A percentile compares a stretch with the other conserved stretches of the same genome.
phyloP scores from a whole-genome alignment of 805 yeast genomes.

The Metschnikowia baotianmanensis region DNA sequence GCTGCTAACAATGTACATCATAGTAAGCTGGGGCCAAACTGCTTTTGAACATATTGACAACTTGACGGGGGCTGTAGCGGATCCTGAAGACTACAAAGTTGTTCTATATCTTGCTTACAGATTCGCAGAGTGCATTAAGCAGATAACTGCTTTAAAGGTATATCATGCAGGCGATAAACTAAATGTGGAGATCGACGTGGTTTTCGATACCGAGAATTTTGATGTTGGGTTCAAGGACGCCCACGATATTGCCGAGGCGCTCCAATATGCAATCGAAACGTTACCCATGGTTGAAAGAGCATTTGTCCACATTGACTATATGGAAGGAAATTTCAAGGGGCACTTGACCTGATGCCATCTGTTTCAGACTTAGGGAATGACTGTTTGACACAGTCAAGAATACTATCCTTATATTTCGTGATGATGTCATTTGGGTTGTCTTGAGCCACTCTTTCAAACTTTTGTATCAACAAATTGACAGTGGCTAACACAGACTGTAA shows the following conservation, averaged over 20 bases:
- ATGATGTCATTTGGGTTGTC: slow-evolving; percentile 30
- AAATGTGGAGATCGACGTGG: slow-evolving; percentile 74
- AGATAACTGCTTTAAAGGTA: slow-evolving; percentile 63
- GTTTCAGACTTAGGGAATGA: slow-evolving; percentile 9
- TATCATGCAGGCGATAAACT: slow-evolving; percentile 78
- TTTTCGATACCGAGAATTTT: slow-evolving; percentile 44
- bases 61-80: slow-evolving; percentile 71
- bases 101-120: slow-evolving; percentile 65
- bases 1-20: slow-evolving; percentile 57
- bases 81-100: slow-evolving; percentile 58
- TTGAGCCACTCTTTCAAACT: slow-evolving; percentile 29
- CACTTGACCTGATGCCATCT: slow-evolving; percentile 27
- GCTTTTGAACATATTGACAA: slow-evolving; percentile 73
- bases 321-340: slow-evolving; percentile 44
- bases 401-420: slow-evolving; percentile 28
- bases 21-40: slow-evolving; percentile 59
- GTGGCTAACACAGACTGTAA: slow-evolving; percentile 13
- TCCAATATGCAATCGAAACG: slow-evolving; percentile 78
- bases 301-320: slow-evolving; percentile 74
- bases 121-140: slow-evolving; percentile 64
- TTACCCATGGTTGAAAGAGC: slow-evolving; percentile 77
- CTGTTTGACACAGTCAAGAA: slow-evolving; percentile 8
- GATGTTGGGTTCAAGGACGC: slow-evolving; percentile 57
- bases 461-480: slow-evolving; percentile 24
- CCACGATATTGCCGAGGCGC: slow-evolving; percentile 78